Base-by-base conservation (phyloP, 2,329 filamentous ascomycete species). In the Cyclaneusma minus region DNA sequence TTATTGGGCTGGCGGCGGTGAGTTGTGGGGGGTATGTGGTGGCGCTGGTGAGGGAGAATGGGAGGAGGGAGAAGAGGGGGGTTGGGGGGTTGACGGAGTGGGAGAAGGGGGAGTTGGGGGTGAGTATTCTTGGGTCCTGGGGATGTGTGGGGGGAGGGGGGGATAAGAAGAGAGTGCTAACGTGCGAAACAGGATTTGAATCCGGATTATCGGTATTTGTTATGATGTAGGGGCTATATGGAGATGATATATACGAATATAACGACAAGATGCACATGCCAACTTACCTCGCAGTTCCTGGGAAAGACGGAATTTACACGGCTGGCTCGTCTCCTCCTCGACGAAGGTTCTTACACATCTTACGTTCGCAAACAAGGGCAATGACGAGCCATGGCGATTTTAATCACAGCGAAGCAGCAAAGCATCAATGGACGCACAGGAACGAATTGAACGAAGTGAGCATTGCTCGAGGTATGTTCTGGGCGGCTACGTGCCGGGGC, bases 1-100 rank as follows among this genome's bases (percentile, higher is more conserved):
- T 92, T 42, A 64, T 75, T 6, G 64, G 68, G 26, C 45, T 93
- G 16, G 76, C 72, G 28, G 69, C 67, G 10, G 38, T 74, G 3
- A 60, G 66, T 7, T 78, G 70, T 39, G 46, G 56, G 10, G 29
- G 61, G 1, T 87, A 87, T 43, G 66, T 62, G 2, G 35, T 62
- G 4, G 62, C 61, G 2, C 71, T 78, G 32, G 52, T 50, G 37
- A 46, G 48, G 34, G 62, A 73, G 47, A 87, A 87, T 45, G 57
- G 56, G 39, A 58, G 57, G 42, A 58, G 75, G 29, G 60, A 68
- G 11, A 63, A 48, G 45, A 41, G 43, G 11, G 47, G 48, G 14
- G 52, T 65, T 36, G 43, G 58, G 4, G 54, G 56, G 1, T 46
- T 76, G 38, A 68, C 68, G 0, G 64, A 72, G 41, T 62, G 68